Base-by-base conservation (phyloP, 768 basidiomycete genomes). In the Kwoniella dejecticola region DNA sequence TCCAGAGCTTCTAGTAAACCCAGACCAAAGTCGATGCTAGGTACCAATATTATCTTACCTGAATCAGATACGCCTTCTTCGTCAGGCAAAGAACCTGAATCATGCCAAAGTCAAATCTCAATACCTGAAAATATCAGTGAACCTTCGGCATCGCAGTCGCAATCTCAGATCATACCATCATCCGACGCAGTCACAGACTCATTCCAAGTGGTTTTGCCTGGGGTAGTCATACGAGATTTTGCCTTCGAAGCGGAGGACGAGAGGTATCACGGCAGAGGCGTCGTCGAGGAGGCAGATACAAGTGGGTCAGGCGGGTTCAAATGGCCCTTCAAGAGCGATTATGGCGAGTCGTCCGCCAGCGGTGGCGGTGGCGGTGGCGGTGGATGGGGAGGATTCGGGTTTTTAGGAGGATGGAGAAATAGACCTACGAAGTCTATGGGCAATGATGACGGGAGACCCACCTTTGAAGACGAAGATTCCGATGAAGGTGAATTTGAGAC, bases 181-280 rank as follows among this genome's bases (percentile, higher is more conserved):
- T 45, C 56, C 36, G 47, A 50, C 38, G 19, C 46, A 15, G 50
- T 40, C 15, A 57, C 30, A 55, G 42, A 52, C 29, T 54, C 19
- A 11, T 36, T 26, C 26, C 38, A 46, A 48, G 23, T 33, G 10
- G n/a, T 54, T 27, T 47, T 19, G 29, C 29, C 38, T 42, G 26
- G 30, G 17, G 59, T 72, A 15, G 55, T 66, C 11, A 66, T 75
- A 15, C 60, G 68, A 7, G 74, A 75, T 56, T 75, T 60, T 57
- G 74, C 67, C 13, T 75, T 57, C 36, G 45, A 62, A 8, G 13
- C 61, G 2, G 40, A 54, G 1, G 74, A 75, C 55, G 64, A 64
- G 8, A 64, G 74, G 11, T 63, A 57, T 50, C 40, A 52, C 26
- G 74, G 72, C 15, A 44, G 17, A 12, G 66, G 66, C 1, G 36